A percentile compares a stretch with the other conserved stretches of the same genome.
Conservation (phyloP, 129 eudicot species). For the Pittosporum tobira region DNA sequence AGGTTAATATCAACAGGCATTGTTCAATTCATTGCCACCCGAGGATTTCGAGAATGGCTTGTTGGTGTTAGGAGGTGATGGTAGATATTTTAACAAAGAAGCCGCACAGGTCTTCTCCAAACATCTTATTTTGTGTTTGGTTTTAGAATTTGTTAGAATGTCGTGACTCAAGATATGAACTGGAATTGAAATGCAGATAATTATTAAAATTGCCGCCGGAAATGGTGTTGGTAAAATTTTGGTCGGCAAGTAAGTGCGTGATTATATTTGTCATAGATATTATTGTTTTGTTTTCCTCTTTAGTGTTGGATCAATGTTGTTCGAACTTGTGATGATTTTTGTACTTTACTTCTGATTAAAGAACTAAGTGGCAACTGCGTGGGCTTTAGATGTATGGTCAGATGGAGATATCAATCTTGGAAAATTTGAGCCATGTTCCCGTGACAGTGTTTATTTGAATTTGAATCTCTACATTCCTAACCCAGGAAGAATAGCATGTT, state of each 20-base stretch:
- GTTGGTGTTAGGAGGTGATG: constrained; percentile 96
- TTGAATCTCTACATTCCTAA: too few species aligned
- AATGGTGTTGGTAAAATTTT: constrained; percentile 92
- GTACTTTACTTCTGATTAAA: too few species aligned
- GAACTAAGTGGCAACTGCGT: too few species aligned
- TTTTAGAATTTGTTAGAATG: background rate
- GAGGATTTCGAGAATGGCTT: constrained; percentile 75
- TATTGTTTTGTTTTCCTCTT: background rate
- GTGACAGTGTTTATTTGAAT: too few species aligned
- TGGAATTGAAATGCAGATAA: constrained; percentile 45
- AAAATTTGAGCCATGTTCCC: too few species aligned
- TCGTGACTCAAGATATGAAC: constrained; percentile 9
- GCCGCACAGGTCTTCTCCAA: constrained; percentile 73
- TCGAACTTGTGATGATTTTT: background rate
- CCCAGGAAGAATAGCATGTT: too few species aligned
- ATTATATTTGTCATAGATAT: constrained; percentile 2
- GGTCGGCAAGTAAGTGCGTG: constrained; percentile 90
- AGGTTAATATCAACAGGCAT: constrained; percentile 41
- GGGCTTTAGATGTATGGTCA: too few species aligned
- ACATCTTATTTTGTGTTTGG: background rate
- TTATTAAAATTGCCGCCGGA: constrained; percentile 91
- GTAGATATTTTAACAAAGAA: constrained; percentile 82
- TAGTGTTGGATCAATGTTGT: background rate
- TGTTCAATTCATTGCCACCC: constrained; percentile 83
- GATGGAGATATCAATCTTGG: too few species aligned